phyloP scores from a whole-genome alignment of 805 yeast genomes.

The Lipomyces mesembrius region DNA sequence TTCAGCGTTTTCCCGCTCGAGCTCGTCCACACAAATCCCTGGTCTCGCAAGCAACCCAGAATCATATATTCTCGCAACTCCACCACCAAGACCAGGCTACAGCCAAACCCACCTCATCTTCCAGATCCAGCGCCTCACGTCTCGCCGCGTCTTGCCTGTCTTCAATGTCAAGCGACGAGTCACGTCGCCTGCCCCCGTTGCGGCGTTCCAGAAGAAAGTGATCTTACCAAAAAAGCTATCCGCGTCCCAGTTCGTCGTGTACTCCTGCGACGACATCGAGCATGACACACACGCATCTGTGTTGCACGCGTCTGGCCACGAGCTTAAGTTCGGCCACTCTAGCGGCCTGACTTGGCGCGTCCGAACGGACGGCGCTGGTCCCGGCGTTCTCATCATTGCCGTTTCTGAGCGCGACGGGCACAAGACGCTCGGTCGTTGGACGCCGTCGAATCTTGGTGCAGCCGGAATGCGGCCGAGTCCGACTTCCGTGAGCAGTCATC shows the following conservation, averaged over 20 bases:
- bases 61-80: slow-evolving; percentile 22
- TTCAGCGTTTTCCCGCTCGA: background rate
- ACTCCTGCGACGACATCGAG: slow-evolving; percentile 5
- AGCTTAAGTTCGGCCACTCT: slow-evolving; percentile 2
- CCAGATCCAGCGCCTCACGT: slow-evolving; percentile 22
- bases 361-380: background rate
- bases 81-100: slow-evolving; percentile 23
- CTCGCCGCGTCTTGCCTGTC: slow-evolving; percentile 15
- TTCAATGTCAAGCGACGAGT: slow-evolving; percentile 13
- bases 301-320: slow-evolving; percentile 7
- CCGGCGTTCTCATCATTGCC: slow-evolving; percentile 4
- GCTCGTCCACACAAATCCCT: slow-evolving; percentile 6
- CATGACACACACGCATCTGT: slow-evolving; percentile 3
- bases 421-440: slow-evolving; percentile 8
- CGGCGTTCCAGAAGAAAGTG: slow-evolving; percentile 1
- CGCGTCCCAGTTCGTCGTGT: slow-evolving; percentile 59
- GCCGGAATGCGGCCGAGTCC: background rate
- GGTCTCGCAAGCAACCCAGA: slow-evolving; percentile 3
- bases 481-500: background rate
- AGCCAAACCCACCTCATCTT: slow-evolving; percentile 15
- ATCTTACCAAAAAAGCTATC: slow-evolving; percentile 69
- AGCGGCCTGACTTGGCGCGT: slow-evolving; percentile 4
- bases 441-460: background rate
- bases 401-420: slow-evolving; percentile 4
- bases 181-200: background rate